Evolutionary conservation across 495 filamentous ascomycete species (phyloP).

Genomic region (Penicillium coprophilum): DNA sequence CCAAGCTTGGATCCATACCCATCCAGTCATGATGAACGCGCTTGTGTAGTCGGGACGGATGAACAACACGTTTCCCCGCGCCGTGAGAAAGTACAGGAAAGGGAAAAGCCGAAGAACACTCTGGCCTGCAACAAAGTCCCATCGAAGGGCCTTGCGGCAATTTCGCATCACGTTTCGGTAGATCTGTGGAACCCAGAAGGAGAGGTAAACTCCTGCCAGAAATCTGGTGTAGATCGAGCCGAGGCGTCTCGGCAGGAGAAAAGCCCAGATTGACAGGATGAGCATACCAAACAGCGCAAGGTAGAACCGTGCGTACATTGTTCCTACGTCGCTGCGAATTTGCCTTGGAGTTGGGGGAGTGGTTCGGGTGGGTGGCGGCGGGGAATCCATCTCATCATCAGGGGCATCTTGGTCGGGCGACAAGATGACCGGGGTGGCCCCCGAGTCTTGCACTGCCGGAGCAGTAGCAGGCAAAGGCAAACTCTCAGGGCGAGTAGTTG

Average conservation of each 20-base stretch:
- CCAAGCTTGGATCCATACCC: constrained; percentile 93
- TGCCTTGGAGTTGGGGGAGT: constrained; percentile 36
- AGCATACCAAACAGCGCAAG: constrained; percentile 66
- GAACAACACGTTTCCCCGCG: constrained; percentile 73
- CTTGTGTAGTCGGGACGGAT: constrained; percentile 65
- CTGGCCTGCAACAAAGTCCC: constrained; percentile 85
- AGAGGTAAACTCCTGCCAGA: constrained; percentile 71
- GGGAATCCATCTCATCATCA: constrained; percentile 33
- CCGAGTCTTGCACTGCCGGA: constrained; percentile 41
- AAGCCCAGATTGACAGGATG: constrained; percentile 72
- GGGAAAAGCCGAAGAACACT: constrained; percentile 73
- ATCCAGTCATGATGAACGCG: constrained; percentile 63
- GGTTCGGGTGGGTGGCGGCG: constrained; percentile 27
- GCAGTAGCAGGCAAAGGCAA: constrained; percentile 67
- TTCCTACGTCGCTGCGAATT: constrained; percentile 58
- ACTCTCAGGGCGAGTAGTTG: constrained; percentile 36
- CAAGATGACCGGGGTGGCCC: constrained; percentile 69
- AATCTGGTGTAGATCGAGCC: constrained; percentile 69
- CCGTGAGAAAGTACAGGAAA: constrained; percentile 77
- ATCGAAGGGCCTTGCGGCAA: constrained; percentile 80
- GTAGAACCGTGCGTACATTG: constrained; percentile 79
- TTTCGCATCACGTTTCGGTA: constrained; percentile 87
- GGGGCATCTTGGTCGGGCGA: constrained; percentile 79
- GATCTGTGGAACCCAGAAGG: constrained; percentile 90
- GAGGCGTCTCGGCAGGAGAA: constrained; percentile 68